A percentile compares a stretch with the other conserved stretches of the same genome.
These are phyloP conservation scores for Hymenoscyphus albidus DNA, from an alignment of 2,329 filamentous ascomycete genomes.

Conservation along the genomic window DNA sequence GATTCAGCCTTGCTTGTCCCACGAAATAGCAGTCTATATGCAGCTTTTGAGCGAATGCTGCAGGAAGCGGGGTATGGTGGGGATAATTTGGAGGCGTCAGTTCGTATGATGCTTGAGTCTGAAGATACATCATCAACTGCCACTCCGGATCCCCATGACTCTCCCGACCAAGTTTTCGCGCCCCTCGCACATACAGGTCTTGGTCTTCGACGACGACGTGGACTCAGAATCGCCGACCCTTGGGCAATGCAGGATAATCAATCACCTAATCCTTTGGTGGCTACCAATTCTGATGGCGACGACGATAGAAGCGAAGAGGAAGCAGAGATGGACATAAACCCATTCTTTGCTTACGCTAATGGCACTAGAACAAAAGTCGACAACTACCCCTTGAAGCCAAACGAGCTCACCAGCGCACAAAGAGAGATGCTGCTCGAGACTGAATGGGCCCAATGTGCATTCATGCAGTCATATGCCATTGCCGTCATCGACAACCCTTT, in stretches of 20 bases:
- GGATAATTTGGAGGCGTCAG: constrained; percentile 18
- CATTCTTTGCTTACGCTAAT: neutral
- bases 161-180: constrained; percentile 1
- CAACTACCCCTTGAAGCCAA: constrained; percentile 41
- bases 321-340: neutral
- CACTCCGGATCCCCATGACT: neutral
- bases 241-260: too few relatives aligned
- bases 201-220: neutral
- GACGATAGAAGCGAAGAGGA: neutral
- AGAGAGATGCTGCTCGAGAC: constrained; percentile 66
- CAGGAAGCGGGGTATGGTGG: constrained; percentile 28
- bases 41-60: constrained; percentile 24
- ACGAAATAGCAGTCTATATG: constrained; percentile 7
- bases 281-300: neutral
- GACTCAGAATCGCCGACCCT: neutral
- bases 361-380: constrained; percentile 18
- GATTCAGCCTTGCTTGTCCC: constrained; percentile 1
- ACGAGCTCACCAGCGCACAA: constrained; percentile 57
- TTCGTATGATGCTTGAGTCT: constrained; percentile 24
- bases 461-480: constrained; percentile 64
- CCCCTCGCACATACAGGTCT: neutral
- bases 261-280: neutral
- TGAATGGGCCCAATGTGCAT: constrained; percentile 65
- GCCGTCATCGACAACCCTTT: constrained; percentile 57
- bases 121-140: constrained; percentile 11